phyloP scores from a whole-genome alignment of 139 green algal genomes.

The Tetraselmis chui region DNA sequence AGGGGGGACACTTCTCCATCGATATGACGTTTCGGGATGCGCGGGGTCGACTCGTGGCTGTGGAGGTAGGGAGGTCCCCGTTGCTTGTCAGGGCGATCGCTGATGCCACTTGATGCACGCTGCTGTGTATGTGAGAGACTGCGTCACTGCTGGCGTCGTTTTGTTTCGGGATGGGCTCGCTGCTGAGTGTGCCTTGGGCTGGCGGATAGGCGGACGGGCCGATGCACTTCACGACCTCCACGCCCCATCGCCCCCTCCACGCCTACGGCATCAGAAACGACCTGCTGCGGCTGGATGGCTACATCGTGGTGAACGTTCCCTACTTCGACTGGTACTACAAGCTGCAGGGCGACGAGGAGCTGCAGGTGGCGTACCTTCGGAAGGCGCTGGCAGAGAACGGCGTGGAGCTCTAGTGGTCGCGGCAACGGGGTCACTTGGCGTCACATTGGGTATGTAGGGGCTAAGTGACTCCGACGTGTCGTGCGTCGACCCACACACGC shows the following conservation, averaged over 20 bases:
- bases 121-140: too few relatives aligned
- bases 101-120: too few relatives aligned
- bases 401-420: neutral
- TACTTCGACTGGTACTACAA: neutral
- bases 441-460: too few relatives aligned
- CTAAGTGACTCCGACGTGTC: too few relatives aligned
- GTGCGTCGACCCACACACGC: too few relatives aligned
- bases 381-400: neutral
- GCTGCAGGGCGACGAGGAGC: neutral
- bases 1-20: neutral
- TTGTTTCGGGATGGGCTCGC: too few relatives aligned
- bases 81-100: too few relatives aligned
- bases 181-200: too few relatives aligned
- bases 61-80: neutral
- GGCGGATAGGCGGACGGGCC: neutral
- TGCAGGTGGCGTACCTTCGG: neutral
- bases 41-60: neutral
- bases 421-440: too few relatives aligned
- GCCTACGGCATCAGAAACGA: neutral
- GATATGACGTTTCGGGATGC: neutral
- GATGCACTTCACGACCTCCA: neutral
- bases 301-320: neutral
- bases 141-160: too few relatives aligned
- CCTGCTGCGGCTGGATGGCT: neutral
- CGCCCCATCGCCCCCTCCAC: neutral